These are phyloP conservation scores for Boletus edulis DNA, from an alignment of 768 basidiomycete genomes.

Conservation along the genomic window DNA sequence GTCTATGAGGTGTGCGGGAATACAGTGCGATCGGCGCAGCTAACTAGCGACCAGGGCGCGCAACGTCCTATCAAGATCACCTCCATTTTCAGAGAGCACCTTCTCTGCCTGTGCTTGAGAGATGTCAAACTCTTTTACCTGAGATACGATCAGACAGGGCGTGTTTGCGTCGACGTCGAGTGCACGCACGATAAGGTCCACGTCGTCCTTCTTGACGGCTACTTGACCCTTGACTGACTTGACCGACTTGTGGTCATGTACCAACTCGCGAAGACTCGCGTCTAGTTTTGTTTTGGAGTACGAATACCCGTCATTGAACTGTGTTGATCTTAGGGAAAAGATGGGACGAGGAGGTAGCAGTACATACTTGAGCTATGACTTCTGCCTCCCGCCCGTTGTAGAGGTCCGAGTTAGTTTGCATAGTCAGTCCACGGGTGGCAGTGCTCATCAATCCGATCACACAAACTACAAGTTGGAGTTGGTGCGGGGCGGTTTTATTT, in stretches of 20 bases:
- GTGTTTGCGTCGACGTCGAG: neutral
- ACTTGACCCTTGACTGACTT: slow-evolving; percentile 41
- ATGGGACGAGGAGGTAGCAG: neutral
- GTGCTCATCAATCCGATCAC: slow-evolving; percentile 14
- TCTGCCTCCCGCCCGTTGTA: slow-evolving; percentile 31
- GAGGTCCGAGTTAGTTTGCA: slow-evolving; percentile 20
- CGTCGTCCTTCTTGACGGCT: slow-evolving; percentile 28
- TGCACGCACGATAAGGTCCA: slow-evolving; percentile 26
- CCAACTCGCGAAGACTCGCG: slow-evolving; percentile 49
- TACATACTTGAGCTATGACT: slow-evolving; percentile 27
- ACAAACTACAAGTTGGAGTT: neutral
- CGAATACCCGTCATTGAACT: slow-evolving; percentile 58
- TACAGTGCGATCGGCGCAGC: slow-evolving; percentile 5
- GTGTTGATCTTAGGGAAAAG: slow-evolving; percentile 33
- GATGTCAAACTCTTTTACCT: slow-evolving; percentile 33
- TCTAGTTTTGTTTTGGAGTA: slow-evolving; percentile 33
- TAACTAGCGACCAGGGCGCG: slow-evolving; percentile 27
- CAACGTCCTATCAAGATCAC: slow-evolving; percentile 28
- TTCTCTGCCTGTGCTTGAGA: slow-evolving; percentile 30
- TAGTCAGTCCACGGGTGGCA: slow-evolving; percentile 14
- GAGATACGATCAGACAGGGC: slow-evolving; percentile 2
- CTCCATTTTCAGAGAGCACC: slow-evolving; percentile 26
- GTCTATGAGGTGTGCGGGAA: neutral
- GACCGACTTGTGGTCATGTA: slow-evolving; percentile 45
- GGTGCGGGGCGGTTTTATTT: slow-evolving; percentile 8